Evolutionary conservation across 495 filamentous ascomycete genomes (phyloP), one percentile per base, ranked within the genome.

Genomic region (Neurospora pannonica): DNA sequence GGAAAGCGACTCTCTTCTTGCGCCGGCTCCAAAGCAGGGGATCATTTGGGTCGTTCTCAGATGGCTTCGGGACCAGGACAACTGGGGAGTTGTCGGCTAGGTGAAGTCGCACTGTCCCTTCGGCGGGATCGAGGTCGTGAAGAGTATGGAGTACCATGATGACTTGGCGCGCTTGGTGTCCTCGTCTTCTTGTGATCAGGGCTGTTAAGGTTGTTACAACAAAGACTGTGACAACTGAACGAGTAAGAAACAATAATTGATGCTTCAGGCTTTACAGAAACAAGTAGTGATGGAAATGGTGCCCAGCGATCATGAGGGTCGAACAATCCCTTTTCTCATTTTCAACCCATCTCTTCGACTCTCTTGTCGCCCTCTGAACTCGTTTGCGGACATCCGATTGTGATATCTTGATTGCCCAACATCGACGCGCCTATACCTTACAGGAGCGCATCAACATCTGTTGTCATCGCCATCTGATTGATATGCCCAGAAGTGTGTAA

Each of bases 1-100:
- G 70, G 74, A 81, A 82, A 70, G 79, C 78, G 67, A 78, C 74
- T 43, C 80, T 75, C 70, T 83, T 84, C 74, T 81, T 83, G 54
- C 73, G 71, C 1, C 5, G n/a, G 15, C 79, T 78, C 81, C 82
- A 83, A 13, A 76, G 75, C 4, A 84, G 77, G 2, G 81, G 80
- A 74, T 84, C 81, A 70, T 84, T 84, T 31, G 79, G 79, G 73
- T 84, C 78, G 17, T 48, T 78, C 8, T 76, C 71, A 3, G 80
- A 83, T 2, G 81, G 80, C 31, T 75, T 75, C 34, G 82, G 82
- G 38, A 81, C 77, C 38, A 83, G 76, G 13, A 82, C 70, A 24
- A 82, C 72, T 9, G 80, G 73, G n/a, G 79, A 72, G n/a, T 38
- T 34, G 31, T 75, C 70, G 31, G 46, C 67, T 36, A 73, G 73